Evolutionary conservation across 2,329 filamentous ascomycete genomes (phyloP), one percentile per base, ranked within the genome.

Genomic region (Rugonectria rugulosa): DNA sequence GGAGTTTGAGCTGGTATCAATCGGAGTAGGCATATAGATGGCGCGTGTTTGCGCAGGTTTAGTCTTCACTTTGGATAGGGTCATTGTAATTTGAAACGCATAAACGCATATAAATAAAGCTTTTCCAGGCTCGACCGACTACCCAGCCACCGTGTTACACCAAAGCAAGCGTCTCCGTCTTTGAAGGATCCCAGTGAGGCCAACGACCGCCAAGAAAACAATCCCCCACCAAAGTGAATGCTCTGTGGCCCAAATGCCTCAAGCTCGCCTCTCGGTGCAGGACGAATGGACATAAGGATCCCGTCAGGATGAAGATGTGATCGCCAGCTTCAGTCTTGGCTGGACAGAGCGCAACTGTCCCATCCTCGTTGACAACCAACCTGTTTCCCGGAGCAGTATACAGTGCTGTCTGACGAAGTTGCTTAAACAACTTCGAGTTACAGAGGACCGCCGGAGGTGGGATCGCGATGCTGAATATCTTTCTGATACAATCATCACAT

Each of bases 1-100:
- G 63, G 63, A 62, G 63, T 64, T 63, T 50, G 43, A 56, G 47
- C 24, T 44, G 55, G 55, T 34, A 57, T 53, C 34, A 55, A 42
- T 20, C 44, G 51, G 19, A 42, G 29, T 27, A 43, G 19, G 27
- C 24, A 26, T 23, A 27, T 26, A 37, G n/a, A n/a, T n/a, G n/a
- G n/a, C n/a, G n/a, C 29, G 27, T 23, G 24, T 23, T 34, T 34
- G 20, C 38, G n/a, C 11, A 20, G 41, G 27, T 27, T 50, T n/a
- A n/a, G n/a, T n/a, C n/a, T n/a, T n/a, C n/a, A n/a, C n/a, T n/a
- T n/a, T n/a, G n/a, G n/a, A n/a, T n/a, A n/a, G n/a, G n/a, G n/a
- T n/a, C n/a, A n/a, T n/a, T n/a, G n/a, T n/a, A n/a, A n/a, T n/a
- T n/a, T n/a, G n/a, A n/a, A n/a, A n/a, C n/a, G n/a, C n/a, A n/a